phyloP scores from a whole-genome alignment of 306 rosid species.

The Trifolium subterraneum region DNA sequence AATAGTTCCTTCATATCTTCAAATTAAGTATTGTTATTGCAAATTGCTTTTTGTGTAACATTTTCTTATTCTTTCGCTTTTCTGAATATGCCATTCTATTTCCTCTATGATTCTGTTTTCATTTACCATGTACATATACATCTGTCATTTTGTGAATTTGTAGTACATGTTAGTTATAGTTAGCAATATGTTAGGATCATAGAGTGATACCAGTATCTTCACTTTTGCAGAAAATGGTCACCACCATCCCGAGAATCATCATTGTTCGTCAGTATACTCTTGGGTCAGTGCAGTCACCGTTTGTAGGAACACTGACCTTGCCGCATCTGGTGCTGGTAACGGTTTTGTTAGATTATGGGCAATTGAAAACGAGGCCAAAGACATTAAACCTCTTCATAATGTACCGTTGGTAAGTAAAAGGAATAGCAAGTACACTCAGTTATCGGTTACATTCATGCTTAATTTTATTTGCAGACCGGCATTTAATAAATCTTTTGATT shows the following conservation, averaged over 20 bases:
- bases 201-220: slow-evolving; percentile 35
- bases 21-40: slow-evolving; percentile 6
- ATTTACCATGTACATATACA: not conserved
- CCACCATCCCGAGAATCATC: slow-evolving; percentile 46
- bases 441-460: not conserved
- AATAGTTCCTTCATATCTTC: slow-evolving; percentile 16
- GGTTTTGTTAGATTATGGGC: slow-evolving; percentile 85
- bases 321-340: slow-evolving; percentile 95
- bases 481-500: slow-evolving; percentile 32
- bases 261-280: slow-evolving; percentile 60
- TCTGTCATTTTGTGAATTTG: slow-evolving; percentile 22
- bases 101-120: slow-evolving; percentile 8
- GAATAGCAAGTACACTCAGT: slow-evolving; percentile 20
- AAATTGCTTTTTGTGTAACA: slow-evolving; percentile 4
- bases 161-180: not conserved
- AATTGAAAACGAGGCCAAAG: slow-evolving; percentile 68
- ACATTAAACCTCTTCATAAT: slow-evolving; percentile 57
- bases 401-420: slow-evolving; percentile 81
- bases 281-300: slow-evolving; percentile 86
- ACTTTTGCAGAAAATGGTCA: slow-evolving; percentile 70
- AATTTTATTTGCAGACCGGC: slow-evolving; percentile 19
- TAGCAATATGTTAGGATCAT: slow-evolving; percentile 35
- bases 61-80: not conserved
- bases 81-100: not conserved
- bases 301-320: slow-evolving; percentile 89